Base-by-base conservation (phyloP, 768 basidiomycete species). In the Termitomyces sp. region DNA sequence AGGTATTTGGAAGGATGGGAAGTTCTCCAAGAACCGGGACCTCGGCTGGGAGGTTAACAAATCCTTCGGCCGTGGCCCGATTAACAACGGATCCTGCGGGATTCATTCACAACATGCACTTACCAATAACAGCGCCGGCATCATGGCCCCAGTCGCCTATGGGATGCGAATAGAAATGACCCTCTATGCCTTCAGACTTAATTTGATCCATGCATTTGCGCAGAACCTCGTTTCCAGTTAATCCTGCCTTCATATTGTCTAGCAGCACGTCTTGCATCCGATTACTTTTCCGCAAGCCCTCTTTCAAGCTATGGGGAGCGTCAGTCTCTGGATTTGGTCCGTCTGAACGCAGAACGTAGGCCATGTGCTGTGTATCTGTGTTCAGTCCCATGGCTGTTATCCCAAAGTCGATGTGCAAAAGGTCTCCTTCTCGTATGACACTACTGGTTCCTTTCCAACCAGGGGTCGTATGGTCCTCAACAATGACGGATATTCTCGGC, bases 121-220 rank as follows among this genome's bases (percentile, higher is more conserved):
- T 64, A 72, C 79, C 79, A 24, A 81, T 77, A 14, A 80, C 74
- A 46, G 77, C 74, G 2, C 80, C 81, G 14, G 80, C 76, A 41
- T 76, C 74, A 65, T 83, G 81, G 16, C 81, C 82, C 73, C 77
- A 82, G 61, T 81, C 80, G 26, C 82, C 79, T 42, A 83, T 82
- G 7, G 82, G 79, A 68, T 83, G 80, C 32, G 69, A 78, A 60
- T 76, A 83, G 31, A 82, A 74, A 61, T 77, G 74, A 0, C 82
- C 82, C 34, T 76, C 63, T 47, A 83, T 74, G 4, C 70, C 74
- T 62, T 79, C 77, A 12, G 55, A 44, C 55, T 70, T 68, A 79
- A 82, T 82, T 59, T 76, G 72, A n/a, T 64, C 68, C 37, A 77
- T 66, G 46, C 73, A 75, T 50, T 64, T 69, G 32, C 53, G 62